Evolutionary conservation across 2,329 filamentous ascomycete species (phyloP).

Genomic region (Phyllachora maydis): DNA sequence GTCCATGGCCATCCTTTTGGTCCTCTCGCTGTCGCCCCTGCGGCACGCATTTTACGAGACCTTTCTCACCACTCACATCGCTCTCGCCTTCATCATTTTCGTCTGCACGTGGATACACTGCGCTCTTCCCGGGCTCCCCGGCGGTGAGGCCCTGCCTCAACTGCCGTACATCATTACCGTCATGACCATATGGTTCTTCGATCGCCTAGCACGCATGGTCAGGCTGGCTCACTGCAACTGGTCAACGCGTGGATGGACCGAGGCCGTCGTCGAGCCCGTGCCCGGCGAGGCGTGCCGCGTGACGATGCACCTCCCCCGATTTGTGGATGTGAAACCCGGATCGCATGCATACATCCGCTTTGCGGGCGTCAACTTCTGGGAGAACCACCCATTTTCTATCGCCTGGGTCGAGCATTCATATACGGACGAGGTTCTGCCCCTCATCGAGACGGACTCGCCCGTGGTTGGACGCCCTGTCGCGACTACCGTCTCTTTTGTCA

Average conservation of each 20-base stretch:
- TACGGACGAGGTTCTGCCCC: slow-evolving; percentile 15
- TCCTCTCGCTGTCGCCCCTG: slow-evolving; percentile 57
- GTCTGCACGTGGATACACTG: slow-evolving; percentile 64
- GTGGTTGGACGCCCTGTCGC: slow-evolving; percentile 13
- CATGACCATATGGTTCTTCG: slow-evolving; percentile 56
- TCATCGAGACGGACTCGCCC: slow-evolving; percentile 16
- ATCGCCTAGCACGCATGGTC: slow-evolving; percentile 42
- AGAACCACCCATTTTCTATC: slow-evolving; percentile 60
- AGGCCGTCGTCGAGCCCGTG: slow-evolving; percentile 45
- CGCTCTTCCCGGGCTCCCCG: slow-evolving; percentile 38
- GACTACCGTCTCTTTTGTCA: slow-evolving; percentile 55
- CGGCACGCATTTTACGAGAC: slow-evolving; percentile 95
- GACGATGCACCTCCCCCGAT: slow-evolving; percentile 47
- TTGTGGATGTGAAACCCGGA: slow-evolving; percentile 45
- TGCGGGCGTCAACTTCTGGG: slow-evolving; percentile 42
- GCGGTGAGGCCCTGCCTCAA: slow-evolving; percentile 50
- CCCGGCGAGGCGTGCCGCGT: slow-evolving; percentile 51
- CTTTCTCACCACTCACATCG: slow-evolving; percentile 73
- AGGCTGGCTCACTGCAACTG: slow-evolving; percentile 48
- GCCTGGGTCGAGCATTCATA: slow-evolving; percentile 46
- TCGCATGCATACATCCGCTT: slow-evolving; percentile 61
- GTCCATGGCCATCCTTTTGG: slow-evolving; percentile 41
- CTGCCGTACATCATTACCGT: slow-evolving; percentile 55
- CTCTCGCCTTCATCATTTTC: slow-evolving; percentile 48
- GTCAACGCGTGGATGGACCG: slow-evolving; percentile 34